Evolutionary conservation across 148 eudicot species (phyloP).

Genomic region (Vaccinium darrowii): DNA sequence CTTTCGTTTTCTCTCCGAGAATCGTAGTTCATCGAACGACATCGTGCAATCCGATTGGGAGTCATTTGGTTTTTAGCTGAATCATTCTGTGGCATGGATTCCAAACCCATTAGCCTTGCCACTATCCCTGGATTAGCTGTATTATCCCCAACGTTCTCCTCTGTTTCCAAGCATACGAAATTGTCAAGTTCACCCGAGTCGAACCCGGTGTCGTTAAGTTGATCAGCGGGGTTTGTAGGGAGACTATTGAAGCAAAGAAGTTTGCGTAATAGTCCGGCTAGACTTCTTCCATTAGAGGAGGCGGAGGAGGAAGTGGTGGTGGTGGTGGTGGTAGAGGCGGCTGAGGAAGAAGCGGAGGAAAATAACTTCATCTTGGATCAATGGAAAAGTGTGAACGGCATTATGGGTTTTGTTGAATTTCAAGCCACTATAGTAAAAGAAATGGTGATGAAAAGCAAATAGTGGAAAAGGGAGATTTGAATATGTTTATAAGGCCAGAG

Average conservation of each 20-base stretch:
- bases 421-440: not conserved
- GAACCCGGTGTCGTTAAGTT: constrained; percentile 11
- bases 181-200: constrained; percentile 23
- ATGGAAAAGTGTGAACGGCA: not conserved
- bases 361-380: constrained; percentile 16
- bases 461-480: constrained; percentile 11
- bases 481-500: not conserved
- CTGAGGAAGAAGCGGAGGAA: constrained; percentile 7
- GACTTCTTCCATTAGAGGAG: constrained; percentile 13
- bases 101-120: constrained; percentile 83
- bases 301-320: constrained; percentile 11
- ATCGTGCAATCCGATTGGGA: constrained; percentile 26
- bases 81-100: constrained; percentile 44
- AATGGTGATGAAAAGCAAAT: constrained; percentile 3
- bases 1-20: constrained; percentile 34
- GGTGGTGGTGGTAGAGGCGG: constrained; percentile 8
- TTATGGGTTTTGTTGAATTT: not conserved
- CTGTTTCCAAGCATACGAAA: constrained; percentile 5
- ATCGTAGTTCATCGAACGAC: constrained; percentile 40
- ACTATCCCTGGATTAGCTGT: constrained; percentile 48
- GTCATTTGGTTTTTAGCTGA: constrained; percentile 14
- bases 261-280: constrained; percentile 43
- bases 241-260: constrained; percentile 50
- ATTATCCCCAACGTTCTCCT: constrained; percentile 20
- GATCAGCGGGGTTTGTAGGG: constrained; percentile 52